phyloP scores from a whole-genome alignment of 2,329 filamentous ascomycete genomes.

The Plectosphaerella cucumerina region DNA sequence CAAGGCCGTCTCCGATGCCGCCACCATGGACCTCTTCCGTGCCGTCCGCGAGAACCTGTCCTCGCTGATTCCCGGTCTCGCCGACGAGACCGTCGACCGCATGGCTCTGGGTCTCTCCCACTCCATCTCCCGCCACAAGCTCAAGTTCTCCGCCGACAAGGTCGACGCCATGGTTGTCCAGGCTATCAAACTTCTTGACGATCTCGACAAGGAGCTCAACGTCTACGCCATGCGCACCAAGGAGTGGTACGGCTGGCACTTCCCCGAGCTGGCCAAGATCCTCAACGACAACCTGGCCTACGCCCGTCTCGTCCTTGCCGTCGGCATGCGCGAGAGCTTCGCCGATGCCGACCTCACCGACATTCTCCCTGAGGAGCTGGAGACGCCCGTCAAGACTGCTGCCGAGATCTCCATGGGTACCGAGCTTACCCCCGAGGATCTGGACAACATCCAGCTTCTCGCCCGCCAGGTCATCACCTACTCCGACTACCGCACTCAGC shows the following conservation, averaged over 20 bases:
- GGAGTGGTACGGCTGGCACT: constrained; percentile 99
- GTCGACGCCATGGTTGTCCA: constrained; percentile 99
- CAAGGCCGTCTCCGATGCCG: constrained; percentile 72
- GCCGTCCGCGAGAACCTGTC: constrained; percentile 88
- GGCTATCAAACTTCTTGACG: constrained; percentile 86
- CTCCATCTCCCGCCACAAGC: constrained; percentile 93
- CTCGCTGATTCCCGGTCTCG: constrained; percentile 83
- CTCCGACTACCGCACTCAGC: constrained; percentile 82
- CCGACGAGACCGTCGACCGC: constrained; percentile 80
- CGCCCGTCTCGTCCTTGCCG: constrained; percentile 78
- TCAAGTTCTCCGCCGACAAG: constrained; percentile 98
- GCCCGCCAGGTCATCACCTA: constrained; percentile 92
- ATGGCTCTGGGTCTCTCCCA: constrained; percentile 97
- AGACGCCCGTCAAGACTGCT: constrained; percentile 84
- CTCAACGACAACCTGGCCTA: constrained; percentile 97
- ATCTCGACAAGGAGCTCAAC: constrained; percentile 98
- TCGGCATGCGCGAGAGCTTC: constrained; percentile 84
- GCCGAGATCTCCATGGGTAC: constrained; percentile 98
- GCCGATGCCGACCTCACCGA: constrained; percentile 76
- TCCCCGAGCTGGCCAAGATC: constrained; percentile 96
- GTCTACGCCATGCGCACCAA: constrained; percentile 98
- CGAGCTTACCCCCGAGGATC: constrained; percentile 88
- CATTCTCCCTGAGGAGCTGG: constrained; percentile 92
- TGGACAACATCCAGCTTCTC: constrained; percentile 86
- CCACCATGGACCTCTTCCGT: constrained; percentile 85